Evolutionary conservation across 495 filamentous ascomycete species (phyloP).

Genomic region (Pyronema domesticum): DNA sequence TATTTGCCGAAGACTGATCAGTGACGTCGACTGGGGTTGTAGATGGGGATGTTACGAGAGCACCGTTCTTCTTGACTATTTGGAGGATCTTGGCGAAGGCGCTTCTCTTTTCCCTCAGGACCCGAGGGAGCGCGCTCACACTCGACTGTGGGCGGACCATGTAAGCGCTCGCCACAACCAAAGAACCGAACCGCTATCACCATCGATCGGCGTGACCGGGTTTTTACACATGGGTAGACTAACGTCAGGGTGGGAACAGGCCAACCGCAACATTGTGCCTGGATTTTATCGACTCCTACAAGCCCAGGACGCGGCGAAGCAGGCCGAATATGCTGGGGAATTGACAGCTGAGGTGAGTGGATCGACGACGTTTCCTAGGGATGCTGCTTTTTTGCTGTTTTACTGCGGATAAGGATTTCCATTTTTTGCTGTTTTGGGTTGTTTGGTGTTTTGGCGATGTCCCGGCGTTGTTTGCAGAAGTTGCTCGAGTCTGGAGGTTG

Average conservation of each 20-base stretch:
- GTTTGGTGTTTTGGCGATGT: too few relatives aligned
- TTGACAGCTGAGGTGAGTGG: slow-evolving; percentile 39
- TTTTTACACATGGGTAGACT: not conserved
- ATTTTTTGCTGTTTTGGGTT: too few relatives aligned
- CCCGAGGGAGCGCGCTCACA: slow-evolving; percentile 54
- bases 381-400: not conserved
- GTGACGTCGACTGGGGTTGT: not conserved
- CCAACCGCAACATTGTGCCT: slow-evolving; percentile 70
- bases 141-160: slow-evolving; percentile 75
- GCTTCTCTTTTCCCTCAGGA: slow-evolving; percentile 45
- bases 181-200: too few relatives aligned
- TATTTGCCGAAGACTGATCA: not conserved
- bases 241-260: slow-evolving; percentile 28
- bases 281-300: slow-evolving; percentile 64
- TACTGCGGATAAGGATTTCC: too few relatives aligned
- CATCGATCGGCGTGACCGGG: not conserved
- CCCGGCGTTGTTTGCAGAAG: too few relatives aligned
- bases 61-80: slow-evolving; percentile 78
- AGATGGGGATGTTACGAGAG: slow-evolving; percentile 75
- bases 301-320: slow-evolving; percentile 47
- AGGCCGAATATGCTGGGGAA: slow-evolving; percentile 43
- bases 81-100: slow-evolving; percentile 57
- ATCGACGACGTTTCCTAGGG: not conserved
- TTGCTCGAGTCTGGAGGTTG: too few relatives aligned
- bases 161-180: slow-evolving; percentile 31